Evolutionary conservation across 495 filamentous ascomycete species (phyloP), one percentile per base, ranked within the genome.

Genomic region (Penicillium ucsense): DNA sequence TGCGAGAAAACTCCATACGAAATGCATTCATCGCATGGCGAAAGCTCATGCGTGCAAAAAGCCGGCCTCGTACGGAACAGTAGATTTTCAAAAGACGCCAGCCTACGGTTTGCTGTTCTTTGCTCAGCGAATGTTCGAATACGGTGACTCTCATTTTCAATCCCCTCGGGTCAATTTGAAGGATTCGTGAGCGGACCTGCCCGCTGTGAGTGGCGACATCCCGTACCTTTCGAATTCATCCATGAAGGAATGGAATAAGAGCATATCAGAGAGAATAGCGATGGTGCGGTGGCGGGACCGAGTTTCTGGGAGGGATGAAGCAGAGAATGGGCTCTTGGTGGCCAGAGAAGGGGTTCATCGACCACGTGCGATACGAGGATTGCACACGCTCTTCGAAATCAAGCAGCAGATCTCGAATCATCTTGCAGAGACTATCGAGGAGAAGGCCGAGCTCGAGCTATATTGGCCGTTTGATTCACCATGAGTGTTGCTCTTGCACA

Each of bases 131-230:
- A 63, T 62, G 51, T 65, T 66, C 6, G 56, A 66, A 47, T 66
- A 66, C 47, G 61, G 62, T 42, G 63, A 68, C 49, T 57, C 63
- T 35, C 60, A 62, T 33, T 68, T 62, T 45, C 63, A 56, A 50
- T 64, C 59, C 6, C 59, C 60, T 47, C 31, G 63, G 12, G 57
- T 56, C 35, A 59, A 66, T 48, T 46, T 66, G 47, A 53, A 65
- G 40, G 54, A 61, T 29, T 60, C 52, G 27, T 68, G 62, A 29
- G 27, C 27, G 5, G 38, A 41, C 4, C n/a, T 41, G n/a, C 38
- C 38, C 6, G 27, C 38, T 3, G 38, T 41, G 27, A 41, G 4
- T 4, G 31, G 27, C 7, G 38, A 41, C 5, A 45, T 36, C 4
- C 28, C 28, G 12, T 35, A 7, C 38, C 38, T 7, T 10, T 39